Percentiles rank a stretch among this genome's conserved stretches.
Conservation (phyloP, 805 yeast genomes). For the Teunomyces tritomae region DNA sequence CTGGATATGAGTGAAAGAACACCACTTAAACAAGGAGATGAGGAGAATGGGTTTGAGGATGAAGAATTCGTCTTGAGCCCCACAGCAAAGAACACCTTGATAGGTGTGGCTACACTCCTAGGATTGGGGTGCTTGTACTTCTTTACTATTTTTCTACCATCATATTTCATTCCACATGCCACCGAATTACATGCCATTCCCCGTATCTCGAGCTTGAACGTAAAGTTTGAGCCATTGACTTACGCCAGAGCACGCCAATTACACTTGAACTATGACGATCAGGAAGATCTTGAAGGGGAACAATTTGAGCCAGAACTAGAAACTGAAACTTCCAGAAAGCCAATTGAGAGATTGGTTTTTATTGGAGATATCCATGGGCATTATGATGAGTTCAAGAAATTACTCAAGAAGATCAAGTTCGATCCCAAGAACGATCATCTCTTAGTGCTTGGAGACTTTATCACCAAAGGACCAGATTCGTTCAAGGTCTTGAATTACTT, state of each 20-base stretch:
- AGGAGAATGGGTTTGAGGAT: constrained; percentile 16
- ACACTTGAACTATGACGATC: constrained; percentile 11
- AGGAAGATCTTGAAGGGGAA: constrained; percentile 7
- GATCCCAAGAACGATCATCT: constrained; percentile 53
- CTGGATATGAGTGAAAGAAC: constrained; percentile 10
- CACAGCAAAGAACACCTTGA: constrained; percentile 14
- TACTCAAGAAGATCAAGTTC: constrained; percentile 51
- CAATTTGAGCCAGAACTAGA: background rate
- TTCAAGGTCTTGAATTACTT: constrained; percentile 58
- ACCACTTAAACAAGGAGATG: constrained; percentile 12
- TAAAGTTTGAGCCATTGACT: constrained; percentile 25
- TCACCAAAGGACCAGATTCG: constrained; percentile 81
- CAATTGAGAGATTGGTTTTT: constrained; percentile 52
- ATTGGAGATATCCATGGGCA: constrained; percentile 92
- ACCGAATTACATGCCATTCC: constrained; percentile 23
- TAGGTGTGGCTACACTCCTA: constrained; percentile 11
- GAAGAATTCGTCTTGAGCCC: constrained; percentile 11
- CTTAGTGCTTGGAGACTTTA: constrained; percentile 78
- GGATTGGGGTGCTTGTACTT: constrained; percentile 21
- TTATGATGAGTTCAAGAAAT: constrained; percentile 48
- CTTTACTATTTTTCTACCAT: constrained; percentile 34
- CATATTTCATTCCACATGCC: constrained; percentile 32
- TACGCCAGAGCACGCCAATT: constrained; percentile 12
- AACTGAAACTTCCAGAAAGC: background rate
- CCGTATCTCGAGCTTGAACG: constrained; percentile 22